phyloP scores from a whole-genome alignment of 805 yeast genomes.

The Zygosaccharomyces siamensis region DNA sequence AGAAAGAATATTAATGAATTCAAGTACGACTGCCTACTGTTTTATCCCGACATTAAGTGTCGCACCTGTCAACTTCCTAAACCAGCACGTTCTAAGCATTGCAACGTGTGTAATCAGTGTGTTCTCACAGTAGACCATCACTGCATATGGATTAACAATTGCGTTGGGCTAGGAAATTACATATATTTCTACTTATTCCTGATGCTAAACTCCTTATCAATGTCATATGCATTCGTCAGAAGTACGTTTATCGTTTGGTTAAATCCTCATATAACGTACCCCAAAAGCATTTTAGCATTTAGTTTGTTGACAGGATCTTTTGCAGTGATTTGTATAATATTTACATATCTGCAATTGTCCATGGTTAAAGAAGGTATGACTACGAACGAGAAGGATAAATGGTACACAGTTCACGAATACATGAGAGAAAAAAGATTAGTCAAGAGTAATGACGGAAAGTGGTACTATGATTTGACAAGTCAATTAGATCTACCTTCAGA shows the following conservation, averaged over 20 bases:
- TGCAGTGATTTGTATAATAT: constrained; percentile 41
- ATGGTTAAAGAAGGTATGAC: constrained; percentile 64
- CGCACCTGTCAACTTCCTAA: constrained; percentile 57
- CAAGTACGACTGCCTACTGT: constrained; percentile 49
- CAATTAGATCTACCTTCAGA: constrained; percentile 5
- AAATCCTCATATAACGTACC: constrained; percentile 9
- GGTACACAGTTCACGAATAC: constrained; percentile 59
- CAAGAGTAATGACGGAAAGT: constrained; percentile 12
- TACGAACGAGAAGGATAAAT: constrained; percentile 67
- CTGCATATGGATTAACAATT: constrained; percentile 67
- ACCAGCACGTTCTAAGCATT: constrained; percentile 72
- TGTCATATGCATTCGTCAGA: constrained; percentile 42
- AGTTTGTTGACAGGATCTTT: constrained; percentile 43
- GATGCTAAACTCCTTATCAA: constrained; percentile 41
- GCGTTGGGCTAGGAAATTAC: constrained; percentile 65
- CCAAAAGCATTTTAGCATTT: constrained; percentile 35
- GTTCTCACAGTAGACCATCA: constrained; percentile 67
- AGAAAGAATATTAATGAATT: constrained; percentile 19
- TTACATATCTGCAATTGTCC: constrained; percentile 43
- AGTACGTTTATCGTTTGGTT: constrained; percentile 11
- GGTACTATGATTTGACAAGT: constrained; percentile 13
- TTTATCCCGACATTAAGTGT: constrained; percentile 47
- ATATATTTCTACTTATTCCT: constrained; percentile 56
- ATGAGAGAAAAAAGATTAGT: constrained; percentile 39
- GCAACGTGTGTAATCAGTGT: constrained; percentile 62